Evolutionary conservation across 2,329 filamentous ascomycete genomes (phyloP).

Genomic region (Colletotrichum chrysophilum): DNA sequence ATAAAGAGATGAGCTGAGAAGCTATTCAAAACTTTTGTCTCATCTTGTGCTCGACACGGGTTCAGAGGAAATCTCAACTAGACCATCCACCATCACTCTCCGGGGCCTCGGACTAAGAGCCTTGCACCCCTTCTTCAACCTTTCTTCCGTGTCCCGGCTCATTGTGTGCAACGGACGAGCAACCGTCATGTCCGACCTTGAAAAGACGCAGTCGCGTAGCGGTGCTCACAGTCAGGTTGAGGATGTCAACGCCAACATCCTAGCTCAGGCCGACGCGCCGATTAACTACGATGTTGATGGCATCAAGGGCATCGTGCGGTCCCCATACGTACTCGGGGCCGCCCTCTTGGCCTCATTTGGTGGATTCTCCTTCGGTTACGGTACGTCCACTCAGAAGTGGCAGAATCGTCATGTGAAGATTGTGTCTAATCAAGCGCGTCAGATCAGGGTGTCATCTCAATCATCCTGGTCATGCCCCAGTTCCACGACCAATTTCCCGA

Average conservation of each 20-base stretch:
- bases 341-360: constrained; percentile 46
- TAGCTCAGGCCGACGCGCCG: neutral
- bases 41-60: neutral
- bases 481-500: constrained; percentile 44
- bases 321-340: constrained; percentile 45
- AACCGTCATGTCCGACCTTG: neutral
- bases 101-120: neutral
- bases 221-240: neutral
- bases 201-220: neutral
- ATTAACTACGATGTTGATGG: constrained; percentile 33
- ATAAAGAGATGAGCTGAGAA: neutral
- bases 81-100: neutral
- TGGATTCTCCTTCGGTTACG: constrained; percentile 35
- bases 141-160: neutral
- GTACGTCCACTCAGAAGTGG: neutral
- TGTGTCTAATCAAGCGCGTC: neutral
- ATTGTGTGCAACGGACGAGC: neutral
- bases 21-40: neutral
- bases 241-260: neutral
- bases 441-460: constrained; percentile 40
- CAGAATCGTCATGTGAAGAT: neutral
- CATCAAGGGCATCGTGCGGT: constrained; percentile 34
- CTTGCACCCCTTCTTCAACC: neutral
- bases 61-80: neutral
- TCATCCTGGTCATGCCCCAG: constrained; percentile 50